phyloP scores from a whole-genome alignment of 768 basidiomycete genomes.

The Boletus rex-veris region DNA sequence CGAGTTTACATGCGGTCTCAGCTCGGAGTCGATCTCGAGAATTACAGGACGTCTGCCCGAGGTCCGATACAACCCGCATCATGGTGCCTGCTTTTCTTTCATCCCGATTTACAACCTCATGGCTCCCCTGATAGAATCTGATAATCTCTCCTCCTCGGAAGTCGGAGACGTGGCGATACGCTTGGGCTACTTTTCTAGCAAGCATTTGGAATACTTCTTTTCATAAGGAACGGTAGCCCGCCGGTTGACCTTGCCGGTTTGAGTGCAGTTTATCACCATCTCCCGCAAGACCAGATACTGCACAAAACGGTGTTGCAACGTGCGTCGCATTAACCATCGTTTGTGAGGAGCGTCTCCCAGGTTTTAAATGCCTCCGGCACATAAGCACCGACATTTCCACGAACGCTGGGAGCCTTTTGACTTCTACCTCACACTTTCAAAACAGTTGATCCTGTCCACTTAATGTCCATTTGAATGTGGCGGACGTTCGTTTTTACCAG shows the following conservation, averaged over 20 bases:
- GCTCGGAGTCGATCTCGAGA: no score
- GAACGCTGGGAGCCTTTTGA: neutral
- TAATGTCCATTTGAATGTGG: constrained; percentile 28
- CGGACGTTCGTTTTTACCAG: neutral
- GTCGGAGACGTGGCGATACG: neutral
- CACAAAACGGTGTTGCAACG: no score
- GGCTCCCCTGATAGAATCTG: no score
- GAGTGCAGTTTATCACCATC: no score
- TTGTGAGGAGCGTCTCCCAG: no score
- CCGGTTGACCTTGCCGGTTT: no score
- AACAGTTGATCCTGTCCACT: neutral
- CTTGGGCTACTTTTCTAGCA: neutral
- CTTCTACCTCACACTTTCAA: neutral
- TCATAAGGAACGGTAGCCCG: no score
- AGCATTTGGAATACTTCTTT: neutral
- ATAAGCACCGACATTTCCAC: constrained; percentile 7
- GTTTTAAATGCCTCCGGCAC: neutral
- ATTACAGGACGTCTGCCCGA: no score
- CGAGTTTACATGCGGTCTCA: no score
- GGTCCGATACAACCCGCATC: neutral
- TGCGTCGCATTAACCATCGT: no score
- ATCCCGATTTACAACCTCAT: no score
- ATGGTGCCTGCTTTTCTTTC: neutral
- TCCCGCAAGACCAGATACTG: neutral
- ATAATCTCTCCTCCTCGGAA: neutral